A percentile compares a stretch with the other conserved stretches of the same genome.
These are phyloP conservation scores for Tulasnella sp. DNA, from an alignment of 768 basidiomycete species.

Conservation along the genomic window DNA sequence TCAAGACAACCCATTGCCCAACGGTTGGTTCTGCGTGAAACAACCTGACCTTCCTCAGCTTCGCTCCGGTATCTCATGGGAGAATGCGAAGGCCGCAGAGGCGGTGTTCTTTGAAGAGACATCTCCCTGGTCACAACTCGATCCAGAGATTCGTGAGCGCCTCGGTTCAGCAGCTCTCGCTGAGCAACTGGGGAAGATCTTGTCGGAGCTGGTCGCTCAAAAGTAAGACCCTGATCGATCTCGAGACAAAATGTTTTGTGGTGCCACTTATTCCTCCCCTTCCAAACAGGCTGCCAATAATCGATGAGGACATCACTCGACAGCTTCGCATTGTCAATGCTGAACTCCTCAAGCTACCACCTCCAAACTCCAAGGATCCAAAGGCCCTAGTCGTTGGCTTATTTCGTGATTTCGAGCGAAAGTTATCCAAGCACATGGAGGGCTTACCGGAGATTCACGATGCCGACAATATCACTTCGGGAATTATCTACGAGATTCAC, in stretches of 20 bases:
- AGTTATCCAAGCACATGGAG: conserved; percentile 38
- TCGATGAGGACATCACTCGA: conserved; percentile 46
- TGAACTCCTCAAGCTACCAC: conserved; percentile 33
- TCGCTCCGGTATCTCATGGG: conserved; percentile 45
- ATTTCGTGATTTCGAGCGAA: conserved; percentile 38
- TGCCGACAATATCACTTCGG: too few species aligned
- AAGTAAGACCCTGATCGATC: conserved; percentile 38
- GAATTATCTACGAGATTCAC: background rate
- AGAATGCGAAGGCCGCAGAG: conserved; percentile 47
- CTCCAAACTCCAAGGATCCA: conserved; percentile 45
- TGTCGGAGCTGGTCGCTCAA: conserved; percentile 54
- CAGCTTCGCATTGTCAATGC: conserved; percentile 34
- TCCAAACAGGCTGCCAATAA: conserved; percentile 44
- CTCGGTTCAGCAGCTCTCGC: conserved; percentile 31
- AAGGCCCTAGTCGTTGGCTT: conserved; percentile 43
- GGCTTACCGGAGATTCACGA: conserved; percentile 27
- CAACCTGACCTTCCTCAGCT: conserved; percentile 44
- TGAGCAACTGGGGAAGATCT: conserved; percentile 44
- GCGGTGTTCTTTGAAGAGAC: conserved; percentile 39
- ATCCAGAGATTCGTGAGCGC: background rate
- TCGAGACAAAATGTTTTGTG: background rate
- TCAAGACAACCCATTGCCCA: conserved; percentile 33
- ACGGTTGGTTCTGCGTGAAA: conserved; percentile 53
- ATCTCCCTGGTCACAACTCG: conserved; percentile 16
- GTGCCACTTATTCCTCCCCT: background rate